Percentiles rank a stretch among this genome's conserved stretches.
phyloP scores from a whole-genome alignment of 345 rosid genomes.

The Odontarrhena argentea region DNA sequence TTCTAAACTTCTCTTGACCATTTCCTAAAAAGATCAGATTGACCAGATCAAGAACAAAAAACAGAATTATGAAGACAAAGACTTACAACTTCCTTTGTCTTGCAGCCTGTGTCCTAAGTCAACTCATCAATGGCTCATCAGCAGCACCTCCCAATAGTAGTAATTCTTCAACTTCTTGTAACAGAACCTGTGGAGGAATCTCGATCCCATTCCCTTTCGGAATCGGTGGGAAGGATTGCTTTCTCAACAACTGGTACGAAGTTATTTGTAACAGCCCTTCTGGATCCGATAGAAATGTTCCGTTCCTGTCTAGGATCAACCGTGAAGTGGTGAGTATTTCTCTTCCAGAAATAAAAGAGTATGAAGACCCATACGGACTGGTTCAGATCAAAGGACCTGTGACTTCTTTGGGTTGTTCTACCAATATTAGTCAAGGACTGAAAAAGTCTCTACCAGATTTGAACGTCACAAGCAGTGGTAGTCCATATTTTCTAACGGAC shows the following conservation, averaged over 20 bases:
- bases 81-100: neutral
- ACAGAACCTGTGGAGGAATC: conserved; percentile 33
- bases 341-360: neutral
- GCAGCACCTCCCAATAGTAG: conserved; percentile 15
- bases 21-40: neutral
- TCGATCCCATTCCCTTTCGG: conserved; percentile 37
- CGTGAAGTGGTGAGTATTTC: conserved; percentile 30
- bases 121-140: conserved; percentile 28
- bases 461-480: conserved; percentile 30
- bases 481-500: conserved; percentile 36
- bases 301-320: conserved; percentile 35
- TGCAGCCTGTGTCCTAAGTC: neutral
- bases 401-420: conserved; percentile 35
- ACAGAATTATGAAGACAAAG: conserved; percentile 28
- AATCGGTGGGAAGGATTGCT: conserved; percentile 35
- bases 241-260: conserved; percentile 41
- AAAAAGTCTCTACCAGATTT: conserved; percentile 12
- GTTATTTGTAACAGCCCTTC: conserved; percentile 26
- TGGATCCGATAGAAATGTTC: conserved; percentile 9
- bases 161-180: conserved; percentile 33
- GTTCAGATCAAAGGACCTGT: conserved; percentile 37
- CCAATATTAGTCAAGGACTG: neutral
- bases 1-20: conserved; percentile 11
- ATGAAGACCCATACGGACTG: conserved; percentile 6
- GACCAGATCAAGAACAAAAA: neutral